phyloP scores from a whole-genome alignment of 2,329 filamentous ascomycete genomes.

The Zymoseptoria ardabiliae region DNA sequence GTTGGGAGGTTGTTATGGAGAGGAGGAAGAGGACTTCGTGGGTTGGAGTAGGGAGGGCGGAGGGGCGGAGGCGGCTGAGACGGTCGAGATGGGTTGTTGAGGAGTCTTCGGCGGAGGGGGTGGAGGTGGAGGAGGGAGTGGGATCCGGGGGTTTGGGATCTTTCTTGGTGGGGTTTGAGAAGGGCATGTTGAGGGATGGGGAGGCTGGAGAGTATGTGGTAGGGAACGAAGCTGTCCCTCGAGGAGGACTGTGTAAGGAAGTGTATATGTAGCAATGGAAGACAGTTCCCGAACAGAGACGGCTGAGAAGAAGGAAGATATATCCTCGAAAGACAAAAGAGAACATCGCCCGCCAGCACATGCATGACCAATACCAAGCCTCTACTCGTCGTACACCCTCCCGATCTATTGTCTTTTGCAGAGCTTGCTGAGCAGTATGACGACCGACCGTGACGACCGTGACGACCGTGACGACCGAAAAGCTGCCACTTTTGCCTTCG shows the following conservation, averaged over 20 bases:
- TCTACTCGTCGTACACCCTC: neutral
- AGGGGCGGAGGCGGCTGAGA: constrained; percentile 56
- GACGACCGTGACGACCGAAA: neutral
- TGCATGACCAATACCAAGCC: neutral
- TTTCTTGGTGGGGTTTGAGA: neutral
- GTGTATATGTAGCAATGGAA: neutral
- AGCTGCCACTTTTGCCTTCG: neutral
- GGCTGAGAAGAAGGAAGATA: neutral
- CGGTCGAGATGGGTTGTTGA: constrained; percentile 44
- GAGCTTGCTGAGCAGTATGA: neutral
- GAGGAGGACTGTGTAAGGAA: neutral
- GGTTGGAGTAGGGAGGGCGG: constrained; percentile 45
- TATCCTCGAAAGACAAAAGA: neutral
- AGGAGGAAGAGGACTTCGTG: constrained; percentile 58
- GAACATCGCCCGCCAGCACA: neutral
- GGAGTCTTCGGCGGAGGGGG: constrained; percentile 8
- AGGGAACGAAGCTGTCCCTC: neutral
- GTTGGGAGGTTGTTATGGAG: constrained; percentile 34
- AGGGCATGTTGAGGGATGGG: neutral
- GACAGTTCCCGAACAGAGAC: neutral
- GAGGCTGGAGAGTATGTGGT: neutral
- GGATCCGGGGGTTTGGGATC: neutral
- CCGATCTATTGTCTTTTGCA: neutral
- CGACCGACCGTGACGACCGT: too few relatives aligned
- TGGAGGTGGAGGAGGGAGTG: neutral